Base-by-base conservation (phyloP, 441 rosid species). In the Melastoma candidum region DNA sequence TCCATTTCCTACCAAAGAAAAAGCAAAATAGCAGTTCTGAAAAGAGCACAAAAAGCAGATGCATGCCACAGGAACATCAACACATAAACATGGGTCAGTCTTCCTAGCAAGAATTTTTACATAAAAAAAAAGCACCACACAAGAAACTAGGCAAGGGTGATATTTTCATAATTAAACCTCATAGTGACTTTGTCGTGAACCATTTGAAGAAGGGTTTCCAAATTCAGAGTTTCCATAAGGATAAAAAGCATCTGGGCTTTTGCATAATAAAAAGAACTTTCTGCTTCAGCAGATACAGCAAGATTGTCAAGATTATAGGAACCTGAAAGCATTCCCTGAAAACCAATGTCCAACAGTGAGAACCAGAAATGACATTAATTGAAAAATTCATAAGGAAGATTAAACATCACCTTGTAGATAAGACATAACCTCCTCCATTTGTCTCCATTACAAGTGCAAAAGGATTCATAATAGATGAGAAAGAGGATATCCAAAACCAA, bases 131-230 rank as follows among this genome's bases (percentile, higher is more conserved):
- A 32, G 41, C 41, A 32, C 41, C 8, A 32, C 6, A 32, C 41
- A 4, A 6, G 7, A 32, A 32, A 32, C 44, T 44, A 57, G 56
- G 17, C 60, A 46, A 13, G 39, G 45, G 58, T 48, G 14, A 68
- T 46, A 54, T 32, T 32, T 32, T 8, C 41, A 32, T 32, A 32
- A 32, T 6, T 4, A 32, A 57, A 93, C 97, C 96, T 89, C 84
- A 83, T 83, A 69, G 97, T 92, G 25, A 69, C 71, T 68, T 69
- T 83, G 59, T 90, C 97, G 63, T 87, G 92, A 68, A 89, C 82
- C 85, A 94, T 77, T 60, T 85, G 85, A 66, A 94, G 90, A 71
- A 94, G 85, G 71, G 71, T 85, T 71, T 90, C 89, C 70, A 94
- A 75, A 77, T 81, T 80, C 69, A 94, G 68, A 7, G 96, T 77